Percentiles rank a stretch among this genome's conserved stretches.
Evolutionary conservation across 2,329 filamentous ascomycete genomes (phyloP).

Genomic region (Beauveria medogensis): DNA sequence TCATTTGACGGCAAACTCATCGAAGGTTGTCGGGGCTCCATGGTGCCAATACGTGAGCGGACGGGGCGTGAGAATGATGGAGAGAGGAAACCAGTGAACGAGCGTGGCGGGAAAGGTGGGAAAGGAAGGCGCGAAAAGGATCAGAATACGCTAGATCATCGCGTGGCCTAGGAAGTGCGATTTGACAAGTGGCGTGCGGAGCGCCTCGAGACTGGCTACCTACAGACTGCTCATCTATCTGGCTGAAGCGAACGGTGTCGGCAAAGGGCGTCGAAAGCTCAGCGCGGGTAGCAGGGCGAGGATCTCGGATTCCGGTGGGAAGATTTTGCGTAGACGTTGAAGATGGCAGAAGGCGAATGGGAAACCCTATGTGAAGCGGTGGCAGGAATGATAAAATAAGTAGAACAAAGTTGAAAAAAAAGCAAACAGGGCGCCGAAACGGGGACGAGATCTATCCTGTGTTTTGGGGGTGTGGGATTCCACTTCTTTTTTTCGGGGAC

Average conservation of each 20-base stretch:
- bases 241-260: neutral
- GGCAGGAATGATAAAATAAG: neutral
- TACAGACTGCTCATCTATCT: neutral
- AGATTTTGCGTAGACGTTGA: neutral
- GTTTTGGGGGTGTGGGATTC: slow-evolving; percentile 2
- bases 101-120: neutral
- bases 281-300: neutral
- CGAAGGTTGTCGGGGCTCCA: slow-evolving; percentile 6
- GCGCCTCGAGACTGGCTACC: neutral
- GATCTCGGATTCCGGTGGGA: too few species aligned
- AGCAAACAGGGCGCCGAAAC: neutral
- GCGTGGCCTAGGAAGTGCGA: slow-evolving; percentile 4
- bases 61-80: neutral
- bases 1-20: neutral
- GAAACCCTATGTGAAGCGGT: neutral
- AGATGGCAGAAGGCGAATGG: neutral
- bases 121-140: neutral
- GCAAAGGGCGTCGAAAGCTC: neutral
- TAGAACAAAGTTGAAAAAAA: slow-evolving; percentile 12
- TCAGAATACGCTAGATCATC: slow-evolving; percentile 10
- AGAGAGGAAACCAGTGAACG: neutral
- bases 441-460: slow-evolving; percentile 9
- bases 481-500: slow-evolving; percentile 4
- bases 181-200: neutral
- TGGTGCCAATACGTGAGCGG: neutral